Evolutionary conservation across 305 asterid species (phyloP), one percentile per base, ranked within the genome.

Genomic region (Fraxinus velutina): DNA sequence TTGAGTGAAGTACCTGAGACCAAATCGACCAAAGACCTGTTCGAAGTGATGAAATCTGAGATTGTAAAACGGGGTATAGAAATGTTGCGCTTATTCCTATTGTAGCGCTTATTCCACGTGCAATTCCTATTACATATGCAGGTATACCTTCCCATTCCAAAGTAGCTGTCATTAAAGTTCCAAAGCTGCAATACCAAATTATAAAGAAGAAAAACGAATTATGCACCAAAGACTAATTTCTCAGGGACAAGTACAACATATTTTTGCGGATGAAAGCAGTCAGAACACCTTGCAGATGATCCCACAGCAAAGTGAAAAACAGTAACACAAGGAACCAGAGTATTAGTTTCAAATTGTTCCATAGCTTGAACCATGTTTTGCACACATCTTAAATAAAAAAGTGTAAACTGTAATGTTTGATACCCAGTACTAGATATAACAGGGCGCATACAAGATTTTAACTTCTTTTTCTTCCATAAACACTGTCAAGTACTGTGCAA

Each of bases 1-100:
- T 66, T 66, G 39, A 75, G 55, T 12, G 24, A 79, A 1, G 24
- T 80, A 95, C 99, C 97, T 96, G 98, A 66, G 91, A 89, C 97
- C 99, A 96, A 70, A 96, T 94, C 2, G 99, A 96, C 97, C 97
- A 94, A 32, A 94, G 93, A 32, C 99, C 98, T 0, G 96, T 90
- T 27, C 97, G 89, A 17, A 90, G 89, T 6, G 97, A 91, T 17
- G 97, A 89, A 57, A 94, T 78, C 3, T 75, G 90, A 76, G 93
- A 85, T 62, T 93, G 91, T 70, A 96, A 72, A 4, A 90, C 10
- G 0, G 98, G 98, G 83, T 92, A 96, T 80, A 92, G 50, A 76
- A 92, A 96, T 1, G 99, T 96, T 32, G 99, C 97, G 7, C 85
- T 90, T 68, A 96, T 96, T 74, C 99, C 99, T 37, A 92, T 85